Base-by-base conservation (phyloP, 2,329 filamentous ascomycete genomes). In the Aspergillus novofumigatus region DNA sequence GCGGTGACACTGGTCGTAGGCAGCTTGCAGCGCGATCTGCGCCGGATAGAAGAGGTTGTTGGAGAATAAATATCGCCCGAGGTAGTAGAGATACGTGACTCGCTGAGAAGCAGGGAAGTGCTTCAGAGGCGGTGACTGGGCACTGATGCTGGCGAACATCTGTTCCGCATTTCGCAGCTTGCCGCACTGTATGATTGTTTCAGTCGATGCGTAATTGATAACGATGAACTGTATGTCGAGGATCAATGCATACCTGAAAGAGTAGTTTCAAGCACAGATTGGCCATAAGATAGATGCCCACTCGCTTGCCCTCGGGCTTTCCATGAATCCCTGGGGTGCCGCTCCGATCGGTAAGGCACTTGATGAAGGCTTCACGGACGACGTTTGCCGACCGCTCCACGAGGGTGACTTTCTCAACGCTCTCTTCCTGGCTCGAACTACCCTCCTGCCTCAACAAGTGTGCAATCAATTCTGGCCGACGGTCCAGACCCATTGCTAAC, bases 41-140 rank as follows among this genome's bases (percentile, higher is more conserved):
- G 92, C 91, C 26, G 89, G 86, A 60, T 84, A 85, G 73, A 91
- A 96, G 69, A 96, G 88, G 63, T 86, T 89, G 72, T 91, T 92
- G 61, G 90, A 86, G 71, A 96, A 91, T 68, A 92, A 86, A 75
- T 93, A 97, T 57, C 92, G 88, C 20, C 93, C 93, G 5, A 97
- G 86, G 70, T 96, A 96, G 77, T 96, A 97, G 14, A 97, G 86
- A 66, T 92, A 97, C 3, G 92, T 96, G 52, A 96, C 91, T 51
- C 92, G 86, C 70, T 97, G 90, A 5, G 89, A 84, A 23, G 90
- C 91, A 2, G 92, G 91, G 68, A 95, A 97, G 52, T 90, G 83
- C 1, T 84, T 81, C 11, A 97, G 77, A 0, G 91, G 90, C 1
- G 92, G 92, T 0, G 90, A 92, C 62, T 90, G 89, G 56, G 89